Evolutionary conservation across 257 asterid species (phyloP).

Genomic region (Forsythia suspensa): DNA sequence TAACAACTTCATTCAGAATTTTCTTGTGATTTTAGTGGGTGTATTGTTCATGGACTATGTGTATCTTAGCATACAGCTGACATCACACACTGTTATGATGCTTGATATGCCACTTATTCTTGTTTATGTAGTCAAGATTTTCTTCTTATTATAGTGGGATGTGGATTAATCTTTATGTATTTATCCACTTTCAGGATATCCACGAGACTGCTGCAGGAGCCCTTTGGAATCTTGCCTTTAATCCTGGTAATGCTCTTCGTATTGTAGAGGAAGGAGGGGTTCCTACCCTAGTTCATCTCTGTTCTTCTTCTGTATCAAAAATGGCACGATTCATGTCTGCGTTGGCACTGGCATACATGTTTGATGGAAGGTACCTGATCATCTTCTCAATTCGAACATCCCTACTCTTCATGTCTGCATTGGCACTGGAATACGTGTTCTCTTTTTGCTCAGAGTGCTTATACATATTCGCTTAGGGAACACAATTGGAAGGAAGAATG

Average conservation of each 20-base stretch:
- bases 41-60: not conserved
- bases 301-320: constrained; percentile 76
- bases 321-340: constrained; percentile 99
- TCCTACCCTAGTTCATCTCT: constrained; percentile 67
- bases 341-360: constrained; percentile 84
- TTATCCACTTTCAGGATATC: constrained; percentile 66
- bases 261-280: constrained; percentile 95
- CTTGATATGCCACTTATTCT: not conserved
- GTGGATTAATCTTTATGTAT: constrained; percentile 16
- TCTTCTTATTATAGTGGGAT: not conserved
- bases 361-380: constrained; percentile 74
- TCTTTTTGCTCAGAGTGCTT: not conserved
- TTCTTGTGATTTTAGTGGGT: not conserved
- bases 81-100: not conserved
- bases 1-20: not conserved
- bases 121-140: not conserved
- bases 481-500: not conserved
- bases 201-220: constrained; percentile 99
- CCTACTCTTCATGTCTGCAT: not conserved
- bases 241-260: constrained; percentile 87
- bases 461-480: not conserved
- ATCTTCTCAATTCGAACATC: constrained; percentile 5
- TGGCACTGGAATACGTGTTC: not conserved
- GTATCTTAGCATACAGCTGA: not conserved
- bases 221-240: constrained; percentile 94